Evolutionary conservation across 2,329 filamentous ascomycete species (phyloP).

Genomic region (Davidsoniella neocaledoniae): DNA sequence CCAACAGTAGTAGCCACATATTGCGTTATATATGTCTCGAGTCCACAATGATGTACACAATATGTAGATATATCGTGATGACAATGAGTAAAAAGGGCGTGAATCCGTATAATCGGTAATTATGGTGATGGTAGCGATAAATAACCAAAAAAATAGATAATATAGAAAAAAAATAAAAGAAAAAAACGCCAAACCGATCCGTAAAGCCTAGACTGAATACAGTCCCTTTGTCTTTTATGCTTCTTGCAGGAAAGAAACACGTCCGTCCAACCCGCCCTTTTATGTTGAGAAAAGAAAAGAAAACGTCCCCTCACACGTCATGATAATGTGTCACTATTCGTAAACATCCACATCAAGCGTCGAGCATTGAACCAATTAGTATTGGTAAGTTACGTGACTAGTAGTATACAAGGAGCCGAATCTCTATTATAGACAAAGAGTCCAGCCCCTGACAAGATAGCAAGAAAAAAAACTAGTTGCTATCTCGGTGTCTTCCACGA

Average conservation of each 20-base stretch:
- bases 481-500: background rate
- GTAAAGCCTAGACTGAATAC: conserved; percentile 8
- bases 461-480: background rate
- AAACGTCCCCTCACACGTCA: background rate
- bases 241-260: too few species aligned
- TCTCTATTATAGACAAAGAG: too few species aligned
- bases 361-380: too few species aligned
- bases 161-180: background rate
- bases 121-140: background rate
- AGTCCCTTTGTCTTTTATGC: background rate
- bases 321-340: background rate
- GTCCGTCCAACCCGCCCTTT: background rate
- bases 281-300: background rate
- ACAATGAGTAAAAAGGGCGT: too few species aligned
- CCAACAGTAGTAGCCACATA: too few species aligned
- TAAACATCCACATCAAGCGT: too few species aligned
- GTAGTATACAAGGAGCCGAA: too few species aligned
- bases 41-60: too few species aligned
- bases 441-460: background rate
- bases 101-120: too few species aligned
- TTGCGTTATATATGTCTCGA: too few species aligned
- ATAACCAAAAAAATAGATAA: background rate
- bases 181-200: conserved; percentile 9
- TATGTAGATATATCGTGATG: too few species aligned
- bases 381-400: too few species aligned